Conservation (phyloP, 2,329 filamentous ascomycete species). For the Leptosphaerulina australis region DNA sequence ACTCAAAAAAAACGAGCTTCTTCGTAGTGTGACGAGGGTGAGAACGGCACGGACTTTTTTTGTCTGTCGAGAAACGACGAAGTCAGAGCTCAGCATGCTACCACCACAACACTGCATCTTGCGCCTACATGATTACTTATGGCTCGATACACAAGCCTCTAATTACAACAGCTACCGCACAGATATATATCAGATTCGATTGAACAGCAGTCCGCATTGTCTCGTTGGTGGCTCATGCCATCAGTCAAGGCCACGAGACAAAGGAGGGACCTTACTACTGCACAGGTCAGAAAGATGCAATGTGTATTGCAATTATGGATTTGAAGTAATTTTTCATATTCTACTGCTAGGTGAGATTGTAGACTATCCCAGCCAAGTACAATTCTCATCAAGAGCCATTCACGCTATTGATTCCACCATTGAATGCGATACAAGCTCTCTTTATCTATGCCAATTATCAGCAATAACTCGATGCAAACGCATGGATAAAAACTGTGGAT, state of each 20-base stretch:
- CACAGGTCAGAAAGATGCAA: not conserved
- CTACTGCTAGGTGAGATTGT: too few relatives aligned
- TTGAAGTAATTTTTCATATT: too few relatives aligned
- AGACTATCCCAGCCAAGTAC: too few relatives aligned
- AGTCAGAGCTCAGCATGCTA: not conserved
- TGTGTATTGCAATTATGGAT: not conserved
- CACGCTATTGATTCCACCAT: too few relatives aligned
- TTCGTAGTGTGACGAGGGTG: too few relatives aligned
- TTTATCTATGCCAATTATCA: constrained; percentile 11
- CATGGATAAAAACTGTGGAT: not conserved
- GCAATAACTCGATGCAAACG: not conserved
- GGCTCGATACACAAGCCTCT: not conserved
- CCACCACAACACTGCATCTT: not conserved
- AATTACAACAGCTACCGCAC: not conserved
- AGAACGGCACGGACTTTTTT: not conserved
- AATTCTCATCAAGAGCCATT: too few relatives aligned
- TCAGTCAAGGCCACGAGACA: not conserved
- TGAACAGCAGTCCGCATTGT: not conserved
- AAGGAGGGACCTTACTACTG: not conserved
- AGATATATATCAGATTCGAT: not conserved
- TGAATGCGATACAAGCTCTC: too few relatives aligned
- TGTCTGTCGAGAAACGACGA: not conserved
- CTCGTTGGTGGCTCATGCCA: too few relatives aligned
- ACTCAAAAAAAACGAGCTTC: too few relatives aligned
- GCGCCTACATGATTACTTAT: not conserved